Evolutionary conservation across 331 rosid species (phyloP).

Genomic region (Quercus phellos): DNA sequence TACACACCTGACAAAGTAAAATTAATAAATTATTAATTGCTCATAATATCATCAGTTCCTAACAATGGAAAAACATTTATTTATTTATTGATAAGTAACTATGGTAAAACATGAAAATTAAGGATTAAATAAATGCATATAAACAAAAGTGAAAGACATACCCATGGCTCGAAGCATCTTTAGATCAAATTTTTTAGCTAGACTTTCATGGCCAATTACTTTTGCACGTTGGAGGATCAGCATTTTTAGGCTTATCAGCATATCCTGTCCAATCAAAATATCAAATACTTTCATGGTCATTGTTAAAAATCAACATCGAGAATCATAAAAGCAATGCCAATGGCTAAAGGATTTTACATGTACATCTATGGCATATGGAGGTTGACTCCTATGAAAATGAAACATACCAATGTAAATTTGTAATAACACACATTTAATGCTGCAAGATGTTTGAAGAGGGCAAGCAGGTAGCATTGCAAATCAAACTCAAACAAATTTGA

Average conservation of each 20-base stretch:
- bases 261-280: constrained; percentile 41
- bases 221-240: constrained; percentile 53
- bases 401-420: not conserved
- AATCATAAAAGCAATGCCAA: not conserved
- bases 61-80: too few species aligned
- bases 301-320: not conserved
- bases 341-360: not conserved
- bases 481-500: not conserved
- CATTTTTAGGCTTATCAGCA: constrained; percentile 60
- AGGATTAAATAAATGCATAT: not conserved
- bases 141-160: constrained; percentile 21
- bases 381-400: not conserved
- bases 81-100: not conserved
- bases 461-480: not conserved
- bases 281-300: not conserved
- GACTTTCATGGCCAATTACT: constrained; percentile 35
- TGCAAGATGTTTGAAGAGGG: not conserved
- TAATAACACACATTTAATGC: not conserved
- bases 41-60: not conserved
- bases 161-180: constrained; percentile 73
- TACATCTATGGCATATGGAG: not conserved
- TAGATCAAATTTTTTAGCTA: constrained; percentile 57
- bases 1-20: not conserved
- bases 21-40: not conserved
- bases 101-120: not conserved